Percentiles rank a stretch among this genome's conserved stretches.
These are phyloP conservation scores for Colletotrichum chrysophilum DNA, from an alignment of 2,329 filamentous ascomycete species.

Conservation along the genomic window DNA sequence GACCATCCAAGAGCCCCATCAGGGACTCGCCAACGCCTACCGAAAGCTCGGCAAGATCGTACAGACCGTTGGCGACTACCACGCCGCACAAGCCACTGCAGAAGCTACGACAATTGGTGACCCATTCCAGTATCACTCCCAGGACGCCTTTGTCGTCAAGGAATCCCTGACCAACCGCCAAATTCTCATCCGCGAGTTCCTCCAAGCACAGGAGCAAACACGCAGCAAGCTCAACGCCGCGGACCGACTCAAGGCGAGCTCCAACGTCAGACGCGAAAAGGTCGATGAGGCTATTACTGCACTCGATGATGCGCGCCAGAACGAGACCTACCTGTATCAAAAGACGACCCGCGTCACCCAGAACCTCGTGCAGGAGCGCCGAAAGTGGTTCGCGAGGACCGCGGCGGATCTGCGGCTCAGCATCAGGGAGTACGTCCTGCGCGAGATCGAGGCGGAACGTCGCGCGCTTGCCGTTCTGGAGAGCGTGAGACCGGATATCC, in stretches of 20 bases:
- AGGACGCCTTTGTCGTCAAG: conserved; percentile 97
- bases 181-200: conserved; percentile 89
- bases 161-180: conserved; percentile 97
- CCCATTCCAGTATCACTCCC: conserved; percentile 91
- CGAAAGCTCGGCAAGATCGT: conserved; percentile 93
- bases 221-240: conserved; percentile 84
- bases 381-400: conserved; percentile 89
- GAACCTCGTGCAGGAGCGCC: conserved; percentile 86
- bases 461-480: conserved; percentile 92
- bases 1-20: conserved; percentile 88
- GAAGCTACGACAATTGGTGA: conserved; percentile 96
- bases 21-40: conserved; percentile 87
- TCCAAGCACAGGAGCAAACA: conserved; percentile 87
- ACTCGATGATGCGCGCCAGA: conserved; percentile 83
- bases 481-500: conserved; percentile 89
- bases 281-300: conserved; percentile 96
- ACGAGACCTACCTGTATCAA: conserved; percentile 80
- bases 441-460: conserved; percentile 94
- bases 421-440: conserved; percentile 90
- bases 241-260: conserved; percentile 85
- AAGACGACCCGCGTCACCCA: conserved; percentile 90
- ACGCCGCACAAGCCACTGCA: conserved; percentile 94
- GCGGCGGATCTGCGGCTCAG: conserved; percentile 81
- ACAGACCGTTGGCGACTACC: conserved; percentile 92
- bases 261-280: conserved; percentile 89